These are phyloP conservation scores for Veloboletus limbatus DNA, from an alignment of 1,284 basidiomycete species.

Conservation along the genomic window DNA sequence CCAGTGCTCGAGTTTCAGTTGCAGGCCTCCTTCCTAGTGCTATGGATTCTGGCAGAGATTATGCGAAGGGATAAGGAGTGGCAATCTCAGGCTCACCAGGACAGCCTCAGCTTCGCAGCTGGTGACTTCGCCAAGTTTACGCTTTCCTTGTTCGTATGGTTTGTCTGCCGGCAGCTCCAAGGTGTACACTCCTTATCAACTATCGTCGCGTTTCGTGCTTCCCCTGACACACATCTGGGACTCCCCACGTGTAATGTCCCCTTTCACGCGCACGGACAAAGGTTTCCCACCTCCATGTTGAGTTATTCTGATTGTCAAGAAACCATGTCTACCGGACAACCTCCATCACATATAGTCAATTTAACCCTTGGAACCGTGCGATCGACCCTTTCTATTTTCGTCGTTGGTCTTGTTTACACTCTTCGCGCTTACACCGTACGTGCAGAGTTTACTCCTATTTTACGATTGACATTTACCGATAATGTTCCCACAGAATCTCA, in stretches of 20 bases:
- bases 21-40: constrained; percentile 17
- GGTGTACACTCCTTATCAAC: neutral
- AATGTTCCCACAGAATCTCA: constrained; percentile 18
- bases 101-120: constrained; percentile 16
- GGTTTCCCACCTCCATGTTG: constrained; percentile 2
- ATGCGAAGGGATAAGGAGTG: neutral
- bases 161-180: constrained; percentile 4
- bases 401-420: constrained; percentile 12
- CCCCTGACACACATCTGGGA: constrained; percentile 2
- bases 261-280: constrained; percentile 7
- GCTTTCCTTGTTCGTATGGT: constrained; percentile 17
- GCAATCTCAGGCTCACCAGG: neutral
- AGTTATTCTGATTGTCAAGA: constrained; percentile 1
- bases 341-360: constrained; percentile 1
- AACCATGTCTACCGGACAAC: neutral
- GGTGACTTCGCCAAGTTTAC: constrained; percentile 18
- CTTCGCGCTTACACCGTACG: constrained; percentile 22
- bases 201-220: neutral
- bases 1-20: neutral
- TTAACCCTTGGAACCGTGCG: constrained; percentile 9
- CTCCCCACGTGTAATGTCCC: constrained; percentile 4
- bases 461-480: neutral
- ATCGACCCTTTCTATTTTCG: constrained; percentile 17
- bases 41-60: constrained; percentile 16
- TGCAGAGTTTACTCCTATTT: constrained; percentile 3